phyloP scores from a whole-genome alignment of 768 basidiomycete species.

The Rhizopogon vulgaris region DNA sequence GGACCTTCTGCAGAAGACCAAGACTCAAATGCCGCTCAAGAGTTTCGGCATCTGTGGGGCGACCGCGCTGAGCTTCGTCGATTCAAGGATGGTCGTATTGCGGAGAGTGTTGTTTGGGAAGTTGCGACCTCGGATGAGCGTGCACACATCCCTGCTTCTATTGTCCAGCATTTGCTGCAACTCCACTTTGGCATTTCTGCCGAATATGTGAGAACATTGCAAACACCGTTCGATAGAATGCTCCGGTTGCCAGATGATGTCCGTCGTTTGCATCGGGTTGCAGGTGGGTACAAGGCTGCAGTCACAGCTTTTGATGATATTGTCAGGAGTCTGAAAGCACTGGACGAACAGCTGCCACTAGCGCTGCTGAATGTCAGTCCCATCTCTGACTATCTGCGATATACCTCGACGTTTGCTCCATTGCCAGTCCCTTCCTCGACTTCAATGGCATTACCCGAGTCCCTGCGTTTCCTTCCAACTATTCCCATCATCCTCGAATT shows the following conservation, averaged over 20 bases:
- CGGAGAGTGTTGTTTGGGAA: constrained; percentile 97
- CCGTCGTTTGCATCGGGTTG: constrained; percentile 29
- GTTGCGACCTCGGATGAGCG: constrained; percentile 76
- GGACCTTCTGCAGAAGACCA: constrained; percentile 73
- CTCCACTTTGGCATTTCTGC: constrained; percentile 67
- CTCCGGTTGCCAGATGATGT: constrained; percentile 55
- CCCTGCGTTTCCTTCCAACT: constrained; percentile 59
- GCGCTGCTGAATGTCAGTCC: constrained; percentile 72
- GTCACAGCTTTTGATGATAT: constrained; percentile 75
- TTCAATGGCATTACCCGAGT: constrained; percentile 44
- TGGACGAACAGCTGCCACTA: constrained; percentile 72
- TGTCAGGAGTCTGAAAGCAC: constrained; percentile 65
- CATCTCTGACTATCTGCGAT: constrained; percentile 67
- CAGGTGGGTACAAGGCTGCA: constrained; percentile 65
- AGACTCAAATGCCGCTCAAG: constrained; percentile 40
- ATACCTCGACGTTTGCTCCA: constrained; percentile 80
- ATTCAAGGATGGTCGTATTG: constrained; percentile 93
- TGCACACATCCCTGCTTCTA: constrained; percentile 64
- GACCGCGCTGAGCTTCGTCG: constrained; percentile 85
- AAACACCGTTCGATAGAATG: constrained; percentile 49
- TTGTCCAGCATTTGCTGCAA: constrained; percentile 68
- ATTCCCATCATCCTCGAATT: constrained; percentile 82
- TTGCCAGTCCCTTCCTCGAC: constrained; percentile 57
- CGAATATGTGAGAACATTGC: constrained; percentile 51
- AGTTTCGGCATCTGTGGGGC: constrained; percentile 88